Conservation (phyloP, 2,329 filamentous ascomycete genomes). For the Dactylellina parvicollis region DNA sequence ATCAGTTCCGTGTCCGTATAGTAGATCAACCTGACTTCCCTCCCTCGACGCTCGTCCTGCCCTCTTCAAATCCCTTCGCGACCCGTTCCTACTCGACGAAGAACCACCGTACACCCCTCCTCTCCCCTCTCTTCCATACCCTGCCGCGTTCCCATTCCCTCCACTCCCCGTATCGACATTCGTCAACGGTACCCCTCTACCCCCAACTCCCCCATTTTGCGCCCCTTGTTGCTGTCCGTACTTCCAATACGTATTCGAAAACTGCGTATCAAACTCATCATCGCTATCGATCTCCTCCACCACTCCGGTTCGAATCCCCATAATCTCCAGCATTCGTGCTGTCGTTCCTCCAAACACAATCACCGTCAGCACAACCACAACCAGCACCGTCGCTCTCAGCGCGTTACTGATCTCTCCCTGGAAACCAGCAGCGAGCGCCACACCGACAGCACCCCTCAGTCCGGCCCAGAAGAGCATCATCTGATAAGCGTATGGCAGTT, state of each 20-base stretch:
- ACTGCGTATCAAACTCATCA: conserved; percentile 97
- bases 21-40: conserved; percentile 37
- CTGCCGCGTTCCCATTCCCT: conserved; percentile 32
- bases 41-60: conserved; percentile 1
- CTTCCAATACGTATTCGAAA: conserved; percentile 52
- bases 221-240: conserved; percentile 8
- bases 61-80: conserved; percentile 20
- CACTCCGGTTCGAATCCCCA: conserved; percentile 94
- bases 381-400: conserved; percentile 91
- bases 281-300: conserved; percentile 97
- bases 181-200: conserved; percentile 29
- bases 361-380: conserved; percentile 95
- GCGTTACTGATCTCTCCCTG: conserved; percentile 82
- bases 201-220: conserved; percentile 4
- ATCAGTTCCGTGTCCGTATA: conserved; percentile 30
- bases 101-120: conserved; percentile 14
- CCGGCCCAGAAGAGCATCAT: conserved; percentile 99
- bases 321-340: conserved; percentile 94
- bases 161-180: conserved; percentile 27
- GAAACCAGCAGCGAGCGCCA: conserved; percentile 89
- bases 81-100: conserved; percentile 1
- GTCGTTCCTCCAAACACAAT: conserved; percentile 99
- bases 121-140: conserved; percentile 16
- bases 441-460: conserved; percentile 91
- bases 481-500: conserved; percentile 93